These are phyloP conservation scores for Neurospora sp. DNA, from an alignment of 495 filamentous ascomycete genomes.

Conservation along the genomic window DNA sequence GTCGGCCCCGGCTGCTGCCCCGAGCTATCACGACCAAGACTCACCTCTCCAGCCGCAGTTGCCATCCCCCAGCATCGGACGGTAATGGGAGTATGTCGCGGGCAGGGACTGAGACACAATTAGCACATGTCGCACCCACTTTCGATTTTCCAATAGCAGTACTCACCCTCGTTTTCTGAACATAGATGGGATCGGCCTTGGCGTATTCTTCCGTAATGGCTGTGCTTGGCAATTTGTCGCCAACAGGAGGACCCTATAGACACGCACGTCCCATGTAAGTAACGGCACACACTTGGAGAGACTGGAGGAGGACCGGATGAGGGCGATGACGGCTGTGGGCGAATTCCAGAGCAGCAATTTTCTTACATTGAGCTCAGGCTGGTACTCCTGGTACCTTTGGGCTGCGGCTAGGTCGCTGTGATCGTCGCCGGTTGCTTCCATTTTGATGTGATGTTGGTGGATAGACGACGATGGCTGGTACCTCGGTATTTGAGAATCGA, in stretches of 20 bases:
- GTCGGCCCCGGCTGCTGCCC: background rate
- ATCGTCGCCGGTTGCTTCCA: conserved; percentile 31
- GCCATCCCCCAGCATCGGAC: conserved; percentile 83
- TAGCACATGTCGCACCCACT: conserved; percentile 9
- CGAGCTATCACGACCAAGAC: conserved; percentile 7
- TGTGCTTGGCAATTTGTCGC: conserved; percentile 64
- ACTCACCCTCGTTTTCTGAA: conserved; percentile 77
- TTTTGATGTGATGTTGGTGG: conserved; percentile 22
- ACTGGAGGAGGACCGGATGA: background rate
- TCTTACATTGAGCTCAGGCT: conserved; percentile 55
- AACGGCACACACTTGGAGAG: conserved; percentile 4
- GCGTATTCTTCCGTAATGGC: conserved; percentile 81
- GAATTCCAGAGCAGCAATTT: background rate
- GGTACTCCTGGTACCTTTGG: conserved; percentile 44
- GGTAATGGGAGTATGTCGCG: conserved; percentile 76
- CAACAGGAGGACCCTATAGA: conserved; percentile 70
- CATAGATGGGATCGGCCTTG: conserved; percentile 75
- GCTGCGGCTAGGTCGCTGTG: conserved; percentile 44
- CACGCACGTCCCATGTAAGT: background rate
- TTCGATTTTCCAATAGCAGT: background rate
- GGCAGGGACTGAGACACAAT: conserved; percentile 54
- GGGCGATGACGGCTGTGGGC: background rate
- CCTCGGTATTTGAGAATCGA: conserved; percentile 12
- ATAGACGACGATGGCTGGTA: conserved; percentile 4
- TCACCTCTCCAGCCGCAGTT: conserved; percentile 97